Evolutionary conservation across 2,329 filamentous ascomycete species (phyloP).

Genomic region (Truncatella angustata): DNA sequence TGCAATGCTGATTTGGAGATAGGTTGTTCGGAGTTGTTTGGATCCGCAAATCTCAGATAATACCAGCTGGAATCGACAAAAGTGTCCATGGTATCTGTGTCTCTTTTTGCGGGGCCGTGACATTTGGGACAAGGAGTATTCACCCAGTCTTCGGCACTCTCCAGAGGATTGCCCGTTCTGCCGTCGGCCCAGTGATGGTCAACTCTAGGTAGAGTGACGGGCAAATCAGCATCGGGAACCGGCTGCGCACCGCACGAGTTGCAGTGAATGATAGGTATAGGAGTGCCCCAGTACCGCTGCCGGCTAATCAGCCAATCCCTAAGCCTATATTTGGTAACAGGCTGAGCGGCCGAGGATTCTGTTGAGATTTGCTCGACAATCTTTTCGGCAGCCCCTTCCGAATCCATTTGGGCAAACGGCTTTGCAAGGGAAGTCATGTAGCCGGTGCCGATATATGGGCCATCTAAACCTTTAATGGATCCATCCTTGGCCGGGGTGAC

Average conservation of each 20-base stretch:
- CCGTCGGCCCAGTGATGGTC: conserved; percentile 66
- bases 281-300: conserved; percentile 90
- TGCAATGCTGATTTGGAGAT: conserved; percentile 61
- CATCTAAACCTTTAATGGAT: conserved; percentile 38
- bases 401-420: conserved; percentile 61
- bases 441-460: conserved; percentile 65
- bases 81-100: conserved; percentile 95
- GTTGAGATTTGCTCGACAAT: conserved; percentile 57
- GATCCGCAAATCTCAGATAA: conserved; percentile 76
- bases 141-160: conserved; percentile 69
- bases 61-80: conserved; percentile 98
- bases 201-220: conserved; percentile 71
- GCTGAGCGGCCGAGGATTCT: conserved; percentile 55
- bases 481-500: conserved; percentile 52
- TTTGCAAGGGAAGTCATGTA: conserved; percentile 66
- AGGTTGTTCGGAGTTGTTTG: conserved; percentile 59
- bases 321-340: conserved; percentile 74
- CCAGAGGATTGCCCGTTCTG: conserved; percentile 74
- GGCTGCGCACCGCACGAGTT: conserved; percentile 72
- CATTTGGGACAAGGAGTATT: conserved; percentile 76
- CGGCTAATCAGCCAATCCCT: conserved; percentile 89
- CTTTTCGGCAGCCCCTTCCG: conserved; percentile 57
- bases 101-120: conserved; percentile 66
- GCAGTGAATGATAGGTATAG: conserved; percentile 87
- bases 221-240: conserved; percentile 73